These are phyloP conservation scores for Neonectria hederae DNA, from an alignment of 2,329 filamentous ascomycete species.

Conservation along the genomic window DNA sequence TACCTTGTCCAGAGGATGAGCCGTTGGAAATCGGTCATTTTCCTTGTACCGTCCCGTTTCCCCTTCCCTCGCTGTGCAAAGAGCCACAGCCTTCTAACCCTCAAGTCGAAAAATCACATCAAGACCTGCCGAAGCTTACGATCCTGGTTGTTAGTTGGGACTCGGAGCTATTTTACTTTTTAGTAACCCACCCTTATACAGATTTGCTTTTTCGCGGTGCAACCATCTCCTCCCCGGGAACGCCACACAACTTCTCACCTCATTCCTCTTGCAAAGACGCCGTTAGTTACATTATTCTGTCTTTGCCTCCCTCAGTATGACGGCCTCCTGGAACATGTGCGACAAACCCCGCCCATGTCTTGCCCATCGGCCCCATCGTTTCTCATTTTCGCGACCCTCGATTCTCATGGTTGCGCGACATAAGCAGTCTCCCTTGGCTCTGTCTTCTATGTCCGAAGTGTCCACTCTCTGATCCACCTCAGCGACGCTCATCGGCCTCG, in stretches of 20 bases:
- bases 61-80: conserved; percentile 16
- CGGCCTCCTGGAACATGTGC: conserved; percentile 36
- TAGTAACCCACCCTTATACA: conserved; percentile 6
- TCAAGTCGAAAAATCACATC: conserved; percentile 31
- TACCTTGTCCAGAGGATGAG: neutral
- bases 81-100: conserved; percentile 34
- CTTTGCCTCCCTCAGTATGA: conserved; percentile 33
- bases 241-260: conserved; percentile 39
- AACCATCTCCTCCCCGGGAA: conserved; percentile 36
- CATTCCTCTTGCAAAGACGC: conserved; percentile 38
- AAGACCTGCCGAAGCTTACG: conserved; percentile 27
- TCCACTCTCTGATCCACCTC: conserved; percentile 31
- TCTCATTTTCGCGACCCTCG: conserved; percentile 28
- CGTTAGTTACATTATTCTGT: conserved; percentile 38
- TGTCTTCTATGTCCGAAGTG: conserved; percentile 12
- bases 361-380: conserved; percentile 28
- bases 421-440: conserved; percentile 33
- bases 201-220: conserved; percentile 42
- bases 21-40: conserved; percentile 14
- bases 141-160: conserved; percentile 33
- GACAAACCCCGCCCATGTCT: conserved; percentile 34
- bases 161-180: conserved; percentile 30
- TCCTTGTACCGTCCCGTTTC: conserved; percentile 24
- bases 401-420: conserved; percentile 30
- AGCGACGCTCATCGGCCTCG: conserved; percentile 19